Evolutionary conservation across 192 early-diverging fungal species (phyloP).

Genomic region (Backusella westeae): DNA sequence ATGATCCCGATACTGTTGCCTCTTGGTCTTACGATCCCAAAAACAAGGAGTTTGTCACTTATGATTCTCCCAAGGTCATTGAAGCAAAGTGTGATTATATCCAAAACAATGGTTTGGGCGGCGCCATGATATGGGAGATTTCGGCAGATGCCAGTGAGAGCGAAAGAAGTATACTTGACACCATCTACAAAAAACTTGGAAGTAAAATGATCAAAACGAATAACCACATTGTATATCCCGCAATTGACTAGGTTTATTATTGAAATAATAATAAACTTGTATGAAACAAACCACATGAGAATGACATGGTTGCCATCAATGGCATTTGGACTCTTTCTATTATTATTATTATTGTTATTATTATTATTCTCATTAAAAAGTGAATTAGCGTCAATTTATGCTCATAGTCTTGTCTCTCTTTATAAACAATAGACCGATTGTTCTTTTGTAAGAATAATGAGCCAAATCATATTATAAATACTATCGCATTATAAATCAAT

Average conservation of each 20-base stretch:
- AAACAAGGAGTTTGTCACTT: conserved; percentile 74
- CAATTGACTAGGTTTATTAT: neutral
- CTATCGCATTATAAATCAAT: neutral
- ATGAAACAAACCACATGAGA: neutral
- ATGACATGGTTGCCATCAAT: no score
- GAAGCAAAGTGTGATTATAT: conserved; percentile 71
- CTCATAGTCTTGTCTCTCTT: neutral
- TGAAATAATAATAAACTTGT: neutral
- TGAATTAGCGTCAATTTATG: no score
- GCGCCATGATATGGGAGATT: conserved; percentile 84
- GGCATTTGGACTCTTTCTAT: no score
- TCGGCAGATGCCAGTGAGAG: conserved; percentile 40
- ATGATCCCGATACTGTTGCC: conserved; percentile 73
- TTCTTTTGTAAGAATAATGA: neutral
- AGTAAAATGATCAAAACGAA: conserved; percentile 27
- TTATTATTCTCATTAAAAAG: no score
- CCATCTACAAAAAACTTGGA: conserved; percentile 26
- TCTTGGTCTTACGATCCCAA: conserved; percentile 75
- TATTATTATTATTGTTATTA: no score
- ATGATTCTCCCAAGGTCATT: conserved; percentile 71
- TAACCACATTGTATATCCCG: conserved; percentile 50
- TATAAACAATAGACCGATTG: neutral
- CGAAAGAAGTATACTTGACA: conserved; percentile 40
- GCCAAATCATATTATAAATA: neutral
- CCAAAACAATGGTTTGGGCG: conserved; percentile 53